Evolutionary conservation across 352 stramenopile genomes (phyloP).

Genomic region (Sclerospora graminicola): DNA sequence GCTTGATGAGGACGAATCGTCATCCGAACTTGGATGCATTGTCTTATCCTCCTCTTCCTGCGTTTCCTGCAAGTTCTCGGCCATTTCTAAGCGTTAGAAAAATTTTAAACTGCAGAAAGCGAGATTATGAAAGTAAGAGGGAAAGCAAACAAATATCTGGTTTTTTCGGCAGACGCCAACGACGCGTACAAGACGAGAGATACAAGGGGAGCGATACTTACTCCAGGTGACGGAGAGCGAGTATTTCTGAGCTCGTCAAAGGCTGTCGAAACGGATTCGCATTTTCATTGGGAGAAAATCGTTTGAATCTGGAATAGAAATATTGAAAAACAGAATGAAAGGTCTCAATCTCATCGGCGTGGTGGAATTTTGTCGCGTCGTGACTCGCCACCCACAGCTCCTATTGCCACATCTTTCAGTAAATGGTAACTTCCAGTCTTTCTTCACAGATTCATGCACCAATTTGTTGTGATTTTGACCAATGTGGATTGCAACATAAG

Average conservation of each 20-base stretch:
- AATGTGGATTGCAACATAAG: background rate
- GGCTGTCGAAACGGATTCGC: conserved; percentile 10
- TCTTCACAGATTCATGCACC: background rate
- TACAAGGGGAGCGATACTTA: background rate
- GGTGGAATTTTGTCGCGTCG: conserved; percentile 67
- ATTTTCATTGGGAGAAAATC: conserved; percentile 16
- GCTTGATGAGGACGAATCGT: conserved; percentile 67
- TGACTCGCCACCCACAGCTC: conserved; percentile 57
- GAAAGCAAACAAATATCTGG: too few species aligned
- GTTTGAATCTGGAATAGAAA: too few species aligned
- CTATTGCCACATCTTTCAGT: conserved; percentile 76
- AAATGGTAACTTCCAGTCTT: conserved; percentile 27
- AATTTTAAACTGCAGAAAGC: background rate
- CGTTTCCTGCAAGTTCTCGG: conserved; percentile 18
- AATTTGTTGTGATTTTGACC: background rate
- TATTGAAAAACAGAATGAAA: conserved; percentile 38
- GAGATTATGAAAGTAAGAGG: background rate
- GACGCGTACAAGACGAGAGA: too few species aligned
- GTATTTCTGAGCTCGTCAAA: conserved; percentile 21
- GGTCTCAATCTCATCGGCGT: conserved; percentile 73
- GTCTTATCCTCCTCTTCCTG: conserved; percentile 34
- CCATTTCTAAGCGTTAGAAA: conserved; percentile 10
- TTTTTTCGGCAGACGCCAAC: too few species aligned
- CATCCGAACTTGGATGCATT: conserved; percentile 59
- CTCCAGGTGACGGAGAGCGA: conserved; percentile 6